Percentiles rank a stretch among this genome's conserved stretches.
Evolutionary conservation across 2,329 filamentous ascomycete species (phyloP).

Genomic region (Paramyrothecium sp.): DNA sequence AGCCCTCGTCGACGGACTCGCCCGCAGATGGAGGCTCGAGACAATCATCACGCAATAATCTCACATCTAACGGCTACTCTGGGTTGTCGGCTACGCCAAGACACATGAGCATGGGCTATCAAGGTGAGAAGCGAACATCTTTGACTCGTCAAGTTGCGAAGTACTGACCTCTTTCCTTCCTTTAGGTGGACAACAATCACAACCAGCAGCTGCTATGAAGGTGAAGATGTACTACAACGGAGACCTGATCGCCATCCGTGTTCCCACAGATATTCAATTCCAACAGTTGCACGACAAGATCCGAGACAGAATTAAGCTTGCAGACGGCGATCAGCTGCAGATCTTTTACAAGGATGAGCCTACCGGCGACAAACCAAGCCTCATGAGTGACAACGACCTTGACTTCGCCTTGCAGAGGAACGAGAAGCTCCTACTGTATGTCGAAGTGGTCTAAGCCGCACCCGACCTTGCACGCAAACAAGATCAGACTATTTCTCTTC

Average conservation of each 20-base stretch:
- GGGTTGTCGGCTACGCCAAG: constrained; percentile 51
- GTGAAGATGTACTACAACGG: constrained; percentile 94
- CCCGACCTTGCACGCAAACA: no score
- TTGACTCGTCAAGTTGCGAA: constrained; percentile 45
- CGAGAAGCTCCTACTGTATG: constrained; percentile 80
- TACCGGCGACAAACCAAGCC: constrained; percentile 69
- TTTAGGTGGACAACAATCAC: constrained; percentile 19
- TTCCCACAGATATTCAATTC: constrained; percentile 77
- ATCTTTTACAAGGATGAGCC: constrained; percentile 86
- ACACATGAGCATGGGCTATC: constrained; percentile 31
- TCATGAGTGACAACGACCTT: constrained; percentile 79
- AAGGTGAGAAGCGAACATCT: constrained; percentile 29
- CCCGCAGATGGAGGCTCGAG: constrained; percentile 58
- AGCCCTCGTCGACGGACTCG: constrained; percentile 64
- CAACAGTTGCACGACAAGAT: constrained; percentile 81
- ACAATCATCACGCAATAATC: constrained; percentile 64
- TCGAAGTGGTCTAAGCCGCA: constrained; percentile 47
- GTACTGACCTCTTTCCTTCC: no score
- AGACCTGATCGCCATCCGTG: constrained; percentile 87
- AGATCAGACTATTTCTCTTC: no score
- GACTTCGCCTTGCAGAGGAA: constrained; percentile 79
- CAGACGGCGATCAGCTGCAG: constrained; percentile 65
- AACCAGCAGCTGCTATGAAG: constrained; percentile 65
- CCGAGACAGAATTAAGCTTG: constrained; percentile 76
- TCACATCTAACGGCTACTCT: constrained; percentile 55